Base-by-base conservation (phyloP, 768 basidiomycete species). In the Termitomyces eurrhizus region DNA sequence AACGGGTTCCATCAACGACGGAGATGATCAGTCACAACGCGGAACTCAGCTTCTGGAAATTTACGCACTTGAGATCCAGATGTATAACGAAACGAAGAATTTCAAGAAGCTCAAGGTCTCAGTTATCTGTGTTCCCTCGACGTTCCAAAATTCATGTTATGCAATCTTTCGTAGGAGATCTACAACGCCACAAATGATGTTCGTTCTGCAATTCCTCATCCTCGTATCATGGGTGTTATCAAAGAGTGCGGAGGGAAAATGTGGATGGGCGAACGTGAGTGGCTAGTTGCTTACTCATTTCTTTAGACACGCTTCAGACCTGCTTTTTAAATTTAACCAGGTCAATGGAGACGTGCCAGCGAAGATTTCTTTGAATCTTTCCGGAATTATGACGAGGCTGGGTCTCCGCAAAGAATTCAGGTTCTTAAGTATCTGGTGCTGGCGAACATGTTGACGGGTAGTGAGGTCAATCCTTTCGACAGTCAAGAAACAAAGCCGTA, bases 291-390 rank as follows among this genome's bases (percentile, higher is more conserved):
- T 35, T 11, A 7, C 3, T 29, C 3, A n/a, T 21, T n/a, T 0
- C 9, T 21, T 1, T 21, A 21, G n/a, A n/a, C 8, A n/a, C 8
- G 0, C 8, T 44, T 12, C 11, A 21, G 42, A n/a, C 8, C 42
- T 3, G 0, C 8, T 44, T 12, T 21, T 21, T n/a, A 9, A 52
- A 57, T 29, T 57, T 35, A 51, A 24, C 11, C 69, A 95, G 93
- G 92, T 59, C 92, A 97, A 77, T 99, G 96, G 95, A 90, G 92
- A 58, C 86, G 93, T 59, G 97, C 97, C 0, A 95, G 93, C 64
- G 92, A 94, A 71, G 97, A 99, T 75, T 97, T 99, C 73, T 98
- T 98, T 74, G 96, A 98, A 67, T 97, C 95, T 2, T 99, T 99
- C 83, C 85, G 92, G 66, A 97, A 96, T 70, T 99, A 98, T 71